Evolutionary conservation across 2,329 filamentous ascomycete genomes (phyloP).

Genomic region (Neoarthrinium moseri): DNA sequence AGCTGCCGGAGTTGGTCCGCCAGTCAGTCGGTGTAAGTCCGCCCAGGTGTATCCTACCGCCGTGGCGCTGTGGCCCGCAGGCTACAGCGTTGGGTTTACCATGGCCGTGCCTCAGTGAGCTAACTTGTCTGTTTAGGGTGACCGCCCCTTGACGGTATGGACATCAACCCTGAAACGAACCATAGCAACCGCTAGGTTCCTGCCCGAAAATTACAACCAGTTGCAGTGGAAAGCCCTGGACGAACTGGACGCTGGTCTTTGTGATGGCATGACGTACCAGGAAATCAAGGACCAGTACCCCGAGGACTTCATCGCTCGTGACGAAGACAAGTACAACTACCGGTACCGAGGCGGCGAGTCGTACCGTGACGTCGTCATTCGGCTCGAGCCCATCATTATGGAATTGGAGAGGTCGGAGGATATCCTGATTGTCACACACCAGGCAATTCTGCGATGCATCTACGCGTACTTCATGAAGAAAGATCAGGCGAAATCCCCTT

Average conservation of each 20-base stretch:
- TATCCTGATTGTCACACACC: constrained; percentile 96
- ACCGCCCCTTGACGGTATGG: constrained; percentile 61
- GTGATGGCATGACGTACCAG: constrained; percentile 93
- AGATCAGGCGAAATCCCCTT: constrained; percentile 86
- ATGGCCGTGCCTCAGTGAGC: no score
- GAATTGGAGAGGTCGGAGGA: constrained; percentile 95
- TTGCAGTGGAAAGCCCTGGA: constrained; percentile 98
- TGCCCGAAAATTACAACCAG: constrained; percentile 82
- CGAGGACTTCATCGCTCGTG: constrained; percentile 91
- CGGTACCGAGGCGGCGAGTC: constrained; percentile 95
- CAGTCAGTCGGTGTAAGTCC: constrained; percentile 78
- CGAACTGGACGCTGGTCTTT: constrained; percentile 94
- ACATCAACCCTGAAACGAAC: constrained; percentile 72
- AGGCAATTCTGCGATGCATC: constrained; percentile 94
- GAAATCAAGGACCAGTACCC: constrained; percentile 90
- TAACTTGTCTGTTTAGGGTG: constrained; percentile 41
- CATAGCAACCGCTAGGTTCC: constrained; percentile 84
- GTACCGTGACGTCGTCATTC: constrained; percentile 94
- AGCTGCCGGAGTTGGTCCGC: constrained; percentile 79
- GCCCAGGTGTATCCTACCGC: no score
- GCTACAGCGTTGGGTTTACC: no score
- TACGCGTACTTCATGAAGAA: constrained; percentile 99
- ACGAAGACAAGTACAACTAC: constrained; percentile 99
- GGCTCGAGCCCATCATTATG: constrained; percentile 99
- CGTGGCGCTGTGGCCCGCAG: no score